These are phyloP conservation scores for Gossypium thurberi DNA, from an alignment of 345 rosid genomes.

Conservation along the genomic window DNA sequence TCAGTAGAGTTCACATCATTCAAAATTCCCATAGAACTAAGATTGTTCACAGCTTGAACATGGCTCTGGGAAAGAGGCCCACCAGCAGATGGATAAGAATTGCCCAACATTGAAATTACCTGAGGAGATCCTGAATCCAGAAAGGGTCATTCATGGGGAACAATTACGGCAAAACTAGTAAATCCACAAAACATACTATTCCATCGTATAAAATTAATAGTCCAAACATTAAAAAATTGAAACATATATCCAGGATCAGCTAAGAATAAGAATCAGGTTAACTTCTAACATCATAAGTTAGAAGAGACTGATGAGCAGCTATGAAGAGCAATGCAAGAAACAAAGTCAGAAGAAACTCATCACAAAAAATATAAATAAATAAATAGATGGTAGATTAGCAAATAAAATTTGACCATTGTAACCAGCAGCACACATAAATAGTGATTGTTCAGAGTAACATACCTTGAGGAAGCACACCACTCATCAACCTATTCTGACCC, in stretches of 20 bases:
- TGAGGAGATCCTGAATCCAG: slow-evolving; percentile 79
- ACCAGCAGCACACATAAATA: background rate
- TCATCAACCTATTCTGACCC: slow-evolving; percentile 85
- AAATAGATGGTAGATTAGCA: background rate
- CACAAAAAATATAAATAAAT: background rate
- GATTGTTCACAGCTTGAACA: slow-evolving; percentile 76
- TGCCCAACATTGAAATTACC: slow-evolving; percentile 78
- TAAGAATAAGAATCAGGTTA: background rate
- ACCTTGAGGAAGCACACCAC: slow-evolving; percentile 94
- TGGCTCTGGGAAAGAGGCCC: slow-evolving; percentile 88
- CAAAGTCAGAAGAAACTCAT: background rate
- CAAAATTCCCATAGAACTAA: slow-evolving; percentile 83
- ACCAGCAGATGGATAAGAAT: slow-evolving; percentile 66
- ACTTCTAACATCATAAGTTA: background rate
- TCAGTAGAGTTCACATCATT: slow-evolving; percentile 73
- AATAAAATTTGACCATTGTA: background rate
- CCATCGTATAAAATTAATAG: background rate
- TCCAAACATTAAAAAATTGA: background rate
- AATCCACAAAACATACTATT: background rate
- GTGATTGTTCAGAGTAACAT: background rate
- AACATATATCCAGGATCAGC: background rate
- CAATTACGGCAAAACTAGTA: slow-evolving; percentile 15
- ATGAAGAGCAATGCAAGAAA: background rate
- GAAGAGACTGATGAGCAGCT: background rate
- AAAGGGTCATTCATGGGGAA: slow-evolving; percentile 13